A percentile compares a stretch with the other conserved stretches of the same genome.
Conservation (phyloP, 2,329 filamentous ascomycete species). For the Penicillium polonicum region DNA sequence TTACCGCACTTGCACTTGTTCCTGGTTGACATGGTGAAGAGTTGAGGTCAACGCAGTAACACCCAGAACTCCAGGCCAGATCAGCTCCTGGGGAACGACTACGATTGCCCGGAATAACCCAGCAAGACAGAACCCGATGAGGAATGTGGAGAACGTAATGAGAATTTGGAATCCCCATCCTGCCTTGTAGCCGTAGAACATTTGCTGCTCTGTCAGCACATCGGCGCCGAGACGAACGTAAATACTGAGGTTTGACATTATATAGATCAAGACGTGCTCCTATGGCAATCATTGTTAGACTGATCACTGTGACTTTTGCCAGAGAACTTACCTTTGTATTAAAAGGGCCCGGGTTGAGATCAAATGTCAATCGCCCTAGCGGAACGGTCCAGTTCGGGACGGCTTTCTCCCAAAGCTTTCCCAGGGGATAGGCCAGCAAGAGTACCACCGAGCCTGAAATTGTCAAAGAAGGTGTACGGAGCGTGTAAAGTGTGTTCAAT, state of each 20-base stretch:
- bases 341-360: constrained; percentile 36
- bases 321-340: constrained; percentile 28
- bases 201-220: constrained; percentile 30
- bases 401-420: constrained; percentile 30
- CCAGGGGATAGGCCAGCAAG: constrained; percentile 37
- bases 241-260: constrained; percentile 33
- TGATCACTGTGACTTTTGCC: background rate
- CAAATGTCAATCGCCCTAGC: constrained; percentile 37
- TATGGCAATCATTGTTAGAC: constrained; percentile 1
- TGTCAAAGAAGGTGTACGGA: constrained; percentile 33
- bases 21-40: constrained; percentile 61
- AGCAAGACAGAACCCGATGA: constrained; percentile 59
- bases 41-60: constrained; percentile 67
- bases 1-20: constrained; percentile 40
- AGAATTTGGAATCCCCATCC: constrained; percentile 31
- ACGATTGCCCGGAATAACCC: constrained; percentile 63
- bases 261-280: constrained; percentile 28
- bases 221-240: constrained; percentile 30
- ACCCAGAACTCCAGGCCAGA: constrained; percentile 52
- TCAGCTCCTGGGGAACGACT: constrained; percentile 57
- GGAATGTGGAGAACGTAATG: constrained; percentile 64
- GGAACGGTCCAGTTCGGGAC: constrained; percentile 24
- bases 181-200: constrained; percentile 27
- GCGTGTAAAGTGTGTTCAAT: constrained; percentile 49
- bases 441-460: constrained; percentile 33